Evolutionary conservation across 106 monocot species (phyloP), one percentile per base, ranked within the genome.

Genomic region (Chionographis japonica): DNA sequence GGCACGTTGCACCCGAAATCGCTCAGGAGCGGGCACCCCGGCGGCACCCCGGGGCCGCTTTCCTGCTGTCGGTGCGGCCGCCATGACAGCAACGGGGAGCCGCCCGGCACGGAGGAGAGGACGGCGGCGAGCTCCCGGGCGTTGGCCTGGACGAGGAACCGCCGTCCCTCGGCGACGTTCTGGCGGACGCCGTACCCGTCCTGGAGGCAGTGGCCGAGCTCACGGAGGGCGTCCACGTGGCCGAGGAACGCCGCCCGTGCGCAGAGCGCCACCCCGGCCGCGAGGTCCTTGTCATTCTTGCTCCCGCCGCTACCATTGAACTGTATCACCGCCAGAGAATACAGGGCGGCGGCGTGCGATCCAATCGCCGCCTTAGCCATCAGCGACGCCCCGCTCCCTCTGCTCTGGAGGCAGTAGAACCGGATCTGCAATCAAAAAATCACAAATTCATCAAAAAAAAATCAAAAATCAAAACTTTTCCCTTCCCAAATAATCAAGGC

Each of bases 371-470:
- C 87, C 36, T 62, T 63, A 35, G 70, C 77, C 70, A 87, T 68
- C 56, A 87, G 63, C 0, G 72, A 35, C 13, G 74, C 74, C 2
- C 87, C 87, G 61, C 63, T 65, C 13, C 53, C 70, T 9, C 74
- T 61, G 53, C 38, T 71, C 46, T 66, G 65, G 40, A 80, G 43
- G 59, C 87, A 87, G 57, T 87, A 87, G 74, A 87, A 83, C 10
- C 54, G 60, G 58, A 82, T 73, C 84, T 85, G 73, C 10, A 37
- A 54, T 41, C 52, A 52, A 14, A 6, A 35, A 68, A 61, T 36
- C 8, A 35, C 19, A 27, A 27, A 27, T 27, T 27, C 27, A 27
- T 27, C 16, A 57, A 50, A 40, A 51, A 2, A 52, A 37, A 52
- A 8, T 8, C n/a, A 40, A 40, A 52, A 52, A 52, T 19, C 40